Evolutionary conservation across 768 basidiomycete genomes (phyloP).

Genomic region (Scleroderma bovista): DNA sequence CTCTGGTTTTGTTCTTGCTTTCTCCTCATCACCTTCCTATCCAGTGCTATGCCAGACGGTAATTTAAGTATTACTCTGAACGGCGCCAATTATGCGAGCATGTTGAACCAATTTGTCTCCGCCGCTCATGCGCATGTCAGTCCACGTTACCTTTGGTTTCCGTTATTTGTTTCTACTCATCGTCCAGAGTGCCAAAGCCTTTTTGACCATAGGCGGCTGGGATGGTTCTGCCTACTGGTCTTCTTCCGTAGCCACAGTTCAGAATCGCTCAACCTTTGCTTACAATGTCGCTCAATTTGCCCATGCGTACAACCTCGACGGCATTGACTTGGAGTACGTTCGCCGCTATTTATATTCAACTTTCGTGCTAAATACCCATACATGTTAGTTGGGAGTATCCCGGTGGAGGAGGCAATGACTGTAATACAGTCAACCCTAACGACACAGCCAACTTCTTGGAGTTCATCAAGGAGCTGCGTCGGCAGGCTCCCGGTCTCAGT

Average conservation of each 20-base stretch:
- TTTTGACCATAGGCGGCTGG: slow-evolving; percentile 56
- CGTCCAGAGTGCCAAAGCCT: slow-evolving; percentile 43
- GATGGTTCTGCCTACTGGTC: slow-evolving; percentile 55
- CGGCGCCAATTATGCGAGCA: not conserved
- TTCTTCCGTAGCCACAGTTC: slow-evolving; percentile 39
- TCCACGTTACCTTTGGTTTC: no score
- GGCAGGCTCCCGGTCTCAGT: slow-evolving; percentile 43
- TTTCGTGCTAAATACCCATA: not conserved
- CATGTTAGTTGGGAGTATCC: slow-evolving; percentile 92
- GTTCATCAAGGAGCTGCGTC: slow-evolving; percentile 68
- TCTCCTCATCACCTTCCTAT: not conserved
- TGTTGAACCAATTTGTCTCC: slow-evolving; percentile 4
- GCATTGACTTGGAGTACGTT: slow-evolving; percentile 54
- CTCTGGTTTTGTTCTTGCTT: accelerated
- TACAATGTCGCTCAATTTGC: slow-evolving; percentile 43
- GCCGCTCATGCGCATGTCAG: slow-evolving; percentile 6
- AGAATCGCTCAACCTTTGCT: slow-evolving; percentile 52
- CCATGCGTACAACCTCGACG: slow-evolving; percentile 46
- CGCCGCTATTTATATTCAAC: not conserved
- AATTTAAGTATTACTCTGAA: slow-evolving; percentile 2
- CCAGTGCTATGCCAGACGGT: slow-evolving; percentile 20
- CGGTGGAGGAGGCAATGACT: slow-evolving; percentile 54
- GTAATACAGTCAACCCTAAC: slow-evolving; percentile 49
- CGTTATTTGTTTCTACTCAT: no score
- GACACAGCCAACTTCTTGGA: slow-evolving; percentile 76